A percentile compares a stretch with the other conserved stretches of the same genome.
Conservation (phyloP, 169 alveolate species). For the Plasmodium berghei region DNA sequence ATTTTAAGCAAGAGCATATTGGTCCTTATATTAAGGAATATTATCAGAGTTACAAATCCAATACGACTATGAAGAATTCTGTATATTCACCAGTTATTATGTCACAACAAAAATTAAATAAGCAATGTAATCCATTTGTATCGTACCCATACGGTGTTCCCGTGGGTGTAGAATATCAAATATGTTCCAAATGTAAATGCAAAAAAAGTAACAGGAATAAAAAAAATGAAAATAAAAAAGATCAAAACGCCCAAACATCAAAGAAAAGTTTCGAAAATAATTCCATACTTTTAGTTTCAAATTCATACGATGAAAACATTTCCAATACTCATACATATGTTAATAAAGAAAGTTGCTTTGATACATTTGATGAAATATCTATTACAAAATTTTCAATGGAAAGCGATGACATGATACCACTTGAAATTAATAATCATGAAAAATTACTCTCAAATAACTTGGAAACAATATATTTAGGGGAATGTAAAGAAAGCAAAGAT, state of each 20-base stretch:
- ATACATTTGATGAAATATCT: neutral
- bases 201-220: constrained; percentile 20
- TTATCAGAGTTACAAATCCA: constrained; percentile 18
- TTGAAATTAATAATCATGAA: neutral
- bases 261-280: neutral
- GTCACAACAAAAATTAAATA: constrained; percentile 34
- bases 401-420: neutral
- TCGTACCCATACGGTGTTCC: constrained; percentile 73
- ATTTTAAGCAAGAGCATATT: constrained; percentile 41
- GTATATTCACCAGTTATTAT: constrained; percentile 22
- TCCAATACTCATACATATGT: neutral
- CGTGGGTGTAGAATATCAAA: constrained; percentile 44
- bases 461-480: constrained; percentile 11
- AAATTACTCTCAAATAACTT: constrained; percentile 2
- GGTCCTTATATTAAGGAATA: constrained; percentile 53
- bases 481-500: neutral
- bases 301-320: constrained; percentile 1
- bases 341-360: constrained; percentile 1
- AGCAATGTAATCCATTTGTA: constrained; percentile 68
- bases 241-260: neutral
- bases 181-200: constrained; percentile 68
- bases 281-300: constrained; percentile 21
- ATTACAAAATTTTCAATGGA: neutral
- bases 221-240: constrained; percentile 4
- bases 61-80: neutral